These are phyloP conservation scores for Fusarium acutatum DNA, from an alignment of 2,329 filamentous ascomycete genomes.

Conservation along the genomic window DNA sequence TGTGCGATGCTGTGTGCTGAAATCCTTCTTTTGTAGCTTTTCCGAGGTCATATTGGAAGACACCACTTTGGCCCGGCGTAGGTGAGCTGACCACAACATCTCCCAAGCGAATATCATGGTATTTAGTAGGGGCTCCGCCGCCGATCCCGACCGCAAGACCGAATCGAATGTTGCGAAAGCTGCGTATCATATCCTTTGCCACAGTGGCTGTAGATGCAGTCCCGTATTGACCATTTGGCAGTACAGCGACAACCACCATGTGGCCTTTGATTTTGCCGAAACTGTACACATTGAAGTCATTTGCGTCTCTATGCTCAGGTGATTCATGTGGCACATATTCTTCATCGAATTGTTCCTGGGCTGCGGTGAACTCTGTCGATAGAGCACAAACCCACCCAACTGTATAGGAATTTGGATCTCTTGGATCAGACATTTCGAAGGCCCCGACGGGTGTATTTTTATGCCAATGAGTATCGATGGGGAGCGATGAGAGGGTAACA, in stretches of 20 bases:
- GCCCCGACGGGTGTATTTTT: accelerated
- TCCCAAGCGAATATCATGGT: neutral
- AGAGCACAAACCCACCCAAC: neutral
- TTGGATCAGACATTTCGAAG: neutral
- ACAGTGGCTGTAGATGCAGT: accelerated
- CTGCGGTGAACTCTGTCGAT: neutral
- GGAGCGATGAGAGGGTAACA: neutral
- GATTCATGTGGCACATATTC: neutral
- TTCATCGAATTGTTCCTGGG: neutral
- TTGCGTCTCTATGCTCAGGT: accelerated
- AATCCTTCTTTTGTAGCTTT: neutral
- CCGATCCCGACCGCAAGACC: neutral
- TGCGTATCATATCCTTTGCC: neutral
- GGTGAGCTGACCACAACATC: neutral
- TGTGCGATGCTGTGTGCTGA: accelerated
- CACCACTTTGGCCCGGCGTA: accelerated
- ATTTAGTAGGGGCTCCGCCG: accelerated
- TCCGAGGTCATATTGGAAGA: neutral
- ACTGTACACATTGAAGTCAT: neutral
- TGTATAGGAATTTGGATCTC: neutral
- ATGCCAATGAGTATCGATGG: neutral
- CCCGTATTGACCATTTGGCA: neutral
- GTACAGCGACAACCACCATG: neutral
- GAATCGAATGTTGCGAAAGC: neutral
- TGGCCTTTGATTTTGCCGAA: neutral